phyloP scores from a whole-genome alignment of 176 grass and related monocot genomes.

The Carex cristatella region DNA sequence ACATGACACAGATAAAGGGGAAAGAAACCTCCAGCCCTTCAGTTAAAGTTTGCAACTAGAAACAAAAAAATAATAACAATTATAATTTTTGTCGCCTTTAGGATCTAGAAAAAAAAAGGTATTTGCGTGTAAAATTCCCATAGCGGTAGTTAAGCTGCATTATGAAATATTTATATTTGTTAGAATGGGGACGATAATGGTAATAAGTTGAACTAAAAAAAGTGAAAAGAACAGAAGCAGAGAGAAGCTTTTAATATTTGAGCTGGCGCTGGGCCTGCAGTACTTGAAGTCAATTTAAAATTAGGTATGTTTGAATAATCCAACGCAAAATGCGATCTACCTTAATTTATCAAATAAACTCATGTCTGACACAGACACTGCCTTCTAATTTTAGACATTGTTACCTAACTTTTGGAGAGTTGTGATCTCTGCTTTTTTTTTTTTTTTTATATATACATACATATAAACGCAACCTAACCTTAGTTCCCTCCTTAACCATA shows the following conservation, averaged over 20 bases:
- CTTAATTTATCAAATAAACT: constrained; percentile 23
- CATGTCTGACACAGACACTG: not conserved
- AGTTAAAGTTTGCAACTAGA: not conserved
- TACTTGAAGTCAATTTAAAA: not conserved
- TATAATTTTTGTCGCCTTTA: not conserved
- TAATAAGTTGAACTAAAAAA: not conserved
- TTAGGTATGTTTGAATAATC: not conserved
- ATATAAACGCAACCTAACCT: not conserved
- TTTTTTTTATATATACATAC: not conserved
- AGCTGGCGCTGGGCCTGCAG: not conserved
- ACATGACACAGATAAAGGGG: not conserved
- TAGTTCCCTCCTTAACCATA: not conserved
- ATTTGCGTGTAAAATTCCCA: not conserved
- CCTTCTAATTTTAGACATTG: constrained; percentile 1
- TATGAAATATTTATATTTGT: not conserved
- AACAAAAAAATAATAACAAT: not conserved
- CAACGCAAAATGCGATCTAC: not conserved
- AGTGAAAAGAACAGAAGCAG: not conserved
- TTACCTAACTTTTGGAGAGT: not conserved
- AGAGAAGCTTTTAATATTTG: not conserved
- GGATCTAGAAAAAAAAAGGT: not conserved
- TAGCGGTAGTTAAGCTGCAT: not conserved
- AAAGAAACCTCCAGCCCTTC: not conserved
- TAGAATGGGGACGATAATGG: not conserved
- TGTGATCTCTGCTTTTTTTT: not conserved